Percentiles rank a stretch among this genome's conserved stretches.
phyloP scores from a whole-genome alignment of 805 yeast species.

The Starmerella riodocensis region DNA sequence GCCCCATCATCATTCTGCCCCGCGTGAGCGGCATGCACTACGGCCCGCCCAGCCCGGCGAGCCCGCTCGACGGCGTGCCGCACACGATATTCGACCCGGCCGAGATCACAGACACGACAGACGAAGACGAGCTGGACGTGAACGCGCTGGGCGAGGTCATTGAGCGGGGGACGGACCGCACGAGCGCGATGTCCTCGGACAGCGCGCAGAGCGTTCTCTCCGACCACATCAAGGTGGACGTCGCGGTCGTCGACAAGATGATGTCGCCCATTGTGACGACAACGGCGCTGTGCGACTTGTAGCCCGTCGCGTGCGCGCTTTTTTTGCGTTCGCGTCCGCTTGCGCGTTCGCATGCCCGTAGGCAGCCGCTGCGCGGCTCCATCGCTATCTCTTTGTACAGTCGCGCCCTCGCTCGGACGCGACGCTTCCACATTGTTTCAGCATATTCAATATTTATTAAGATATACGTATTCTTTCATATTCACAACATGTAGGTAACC shows the following conservation, averaged over 20 bases:
- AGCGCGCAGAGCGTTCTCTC: slow-evolving; percentile 7
- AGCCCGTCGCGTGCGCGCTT: too few relatives aligned
- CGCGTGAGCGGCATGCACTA: slow-evolving; percentile 4
- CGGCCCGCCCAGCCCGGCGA: background rate
- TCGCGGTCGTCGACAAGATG: background rate
- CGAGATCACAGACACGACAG: slow-evolving; percentile 12
- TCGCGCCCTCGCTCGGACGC: too few relatives aligned
- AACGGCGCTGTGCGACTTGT: background rate
- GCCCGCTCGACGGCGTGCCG: background rate
- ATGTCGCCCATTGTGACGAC: background rate
- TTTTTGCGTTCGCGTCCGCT: too few relatives aligned
- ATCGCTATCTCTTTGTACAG: too few relatives aligned
- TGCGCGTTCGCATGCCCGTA: too few relatives aligned
- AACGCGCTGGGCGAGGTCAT: background rate
- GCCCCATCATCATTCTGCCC: slow-evolving; percentile 11
- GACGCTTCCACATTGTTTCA: too few relatives aligned
- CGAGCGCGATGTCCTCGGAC: background rate
- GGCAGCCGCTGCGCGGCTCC: too few relatives aligned
- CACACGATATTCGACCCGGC: slow-evolving; percentile 7
- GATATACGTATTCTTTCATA: too few relatives aligned
- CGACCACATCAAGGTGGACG: slow-evolving; percentile 4
- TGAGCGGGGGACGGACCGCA: background rate
- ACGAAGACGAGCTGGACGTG: slow-evolving; percentile 2
- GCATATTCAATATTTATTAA: too few relatives aligned
- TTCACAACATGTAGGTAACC: too few relatives aligned